Conservation (phyloP, 345 rosid species). For the Sonneratia caseolaris region DNA sequence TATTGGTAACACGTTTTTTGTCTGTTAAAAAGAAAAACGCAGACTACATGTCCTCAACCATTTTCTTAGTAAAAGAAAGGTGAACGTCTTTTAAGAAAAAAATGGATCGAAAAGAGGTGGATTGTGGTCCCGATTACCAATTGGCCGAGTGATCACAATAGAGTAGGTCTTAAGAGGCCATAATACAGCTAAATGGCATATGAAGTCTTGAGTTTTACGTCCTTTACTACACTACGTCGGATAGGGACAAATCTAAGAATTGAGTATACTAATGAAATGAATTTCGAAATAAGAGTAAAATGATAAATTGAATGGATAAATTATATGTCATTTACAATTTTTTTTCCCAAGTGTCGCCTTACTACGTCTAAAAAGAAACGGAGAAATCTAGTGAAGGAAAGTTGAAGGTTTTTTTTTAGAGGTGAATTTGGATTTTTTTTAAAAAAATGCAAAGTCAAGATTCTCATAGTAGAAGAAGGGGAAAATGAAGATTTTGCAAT, state of each 20-base stretch:
- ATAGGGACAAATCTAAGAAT: not conserved
- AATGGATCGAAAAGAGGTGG: not conserved
- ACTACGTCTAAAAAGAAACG: not conserved
- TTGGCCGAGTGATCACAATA: not conserved
- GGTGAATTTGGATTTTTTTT: not conserved
- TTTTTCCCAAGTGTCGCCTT: no score
- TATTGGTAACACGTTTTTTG: no score
- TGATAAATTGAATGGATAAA: no score
- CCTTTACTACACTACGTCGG: not conserved
- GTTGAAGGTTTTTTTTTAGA: not conserved
- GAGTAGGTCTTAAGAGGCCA: not conserved
- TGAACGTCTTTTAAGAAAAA: not conserved
- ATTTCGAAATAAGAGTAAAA: no score
- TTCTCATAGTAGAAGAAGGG: slow-evolving; percentile 32
- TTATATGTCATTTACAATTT: no score
- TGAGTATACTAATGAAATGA: no score
- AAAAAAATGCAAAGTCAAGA: slow-evolving; percentile 39
- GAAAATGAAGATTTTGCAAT: slow-evolving; percentile 17
- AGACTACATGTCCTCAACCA: no score
- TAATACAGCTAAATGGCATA: not conserved
- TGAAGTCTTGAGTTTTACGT: not conserved
- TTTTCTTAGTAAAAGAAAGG: no score
- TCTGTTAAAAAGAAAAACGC: no score
- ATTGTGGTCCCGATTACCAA: not conserved
- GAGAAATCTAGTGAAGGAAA: not conserved